phyloP scores from a whole-genome alignment of 495 filamentous ascomycete genomes.

The Alectoria sarmentosa region DNA sequence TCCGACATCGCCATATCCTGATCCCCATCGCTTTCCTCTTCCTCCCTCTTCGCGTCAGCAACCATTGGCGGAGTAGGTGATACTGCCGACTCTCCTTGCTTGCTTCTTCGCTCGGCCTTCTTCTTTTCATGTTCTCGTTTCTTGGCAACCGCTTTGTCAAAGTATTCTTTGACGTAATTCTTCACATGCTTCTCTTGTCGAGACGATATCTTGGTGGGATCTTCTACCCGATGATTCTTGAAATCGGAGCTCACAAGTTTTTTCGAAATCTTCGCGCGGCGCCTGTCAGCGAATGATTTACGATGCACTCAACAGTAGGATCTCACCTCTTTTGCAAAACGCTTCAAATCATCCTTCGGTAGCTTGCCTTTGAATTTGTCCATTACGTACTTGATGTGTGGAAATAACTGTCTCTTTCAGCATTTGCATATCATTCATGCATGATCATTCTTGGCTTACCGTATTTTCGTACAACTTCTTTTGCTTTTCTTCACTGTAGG shows the following conservation, averaged over 20 bases:
- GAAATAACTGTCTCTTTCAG: conserved; percentile 53
- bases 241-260: conserved; percentile 85
- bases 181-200: conserved; percentile 78
- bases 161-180: conserved; percentile 71
- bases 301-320: neutral
- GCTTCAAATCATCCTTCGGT: conserved; percentile 80
- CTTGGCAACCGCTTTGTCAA: conserved; percentile 77
- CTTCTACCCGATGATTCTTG: conserved; percentile 73
- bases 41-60: conserved; percentile 25
- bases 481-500: conserved; percentile 71
- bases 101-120: conserved; percentile 46
- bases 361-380: conserved; percentile 80
- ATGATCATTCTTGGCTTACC: conserved; percentile 41
- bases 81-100: conserved; percentile 16
- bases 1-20: conserved; percentile 49
- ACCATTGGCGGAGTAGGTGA: conserved; percentile 1
- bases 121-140: conserved; percentile 60
- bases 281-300: conserved; percentile 3
- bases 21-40: conserved; percentile 35
- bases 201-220: conserved; percentile 71
- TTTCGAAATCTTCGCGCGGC: conserved; percentile 51
- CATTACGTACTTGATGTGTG: conserved; percentile 75
- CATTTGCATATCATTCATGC: neutral
- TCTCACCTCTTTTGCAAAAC: conserved; percentile 72
- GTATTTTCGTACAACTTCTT: conserved; percentile 92